Evolutionary conservation across 202 grass and related monocot species (phyloP), one percentile per base, ranked within the genome.

Genomic region (Setaria viridis): DNA sequence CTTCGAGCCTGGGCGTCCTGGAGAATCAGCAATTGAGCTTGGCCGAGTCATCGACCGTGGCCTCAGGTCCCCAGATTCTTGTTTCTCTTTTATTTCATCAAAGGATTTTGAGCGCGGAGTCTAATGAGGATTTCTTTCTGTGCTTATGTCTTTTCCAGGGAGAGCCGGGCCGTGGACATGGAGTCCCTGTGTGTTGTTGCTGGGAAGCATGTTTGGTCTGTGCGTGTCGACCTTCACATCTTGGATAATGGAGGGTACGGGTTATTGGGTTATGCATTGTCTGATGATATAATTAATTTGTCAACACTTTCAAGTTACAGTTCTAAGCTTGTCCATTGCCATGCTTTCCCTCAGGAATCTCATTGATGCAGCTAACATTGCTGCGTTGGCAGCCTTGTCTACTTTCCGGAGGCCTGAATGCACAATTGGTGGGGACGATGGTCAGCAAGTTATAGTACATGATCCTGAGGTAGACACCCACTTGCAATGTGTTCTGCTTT

Each of bases 211-310:
- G 97, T 99, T 56, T 96, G 97, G 97, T 88, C 97, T 0, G 75
- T 96, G 35, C 93, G 93, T 37, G 91, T 99, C 0, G 97, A 99
- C 59, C 91, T 99, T 89, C 97, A 99, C 65, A 99, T 99, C 80
- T 87, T 99, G 84, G 97, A 99, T 80, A 99, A 99, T 41, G 97
- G 97, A 86, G 97, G 97, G 97, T 95, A 95, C 56, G 88, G 0
- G 14, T 37, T 67, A 65, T 92, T 60, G 82, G 1, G 34, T 41
- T 67, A 70, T 73, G 57, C 11, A 46, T 84, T 76, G 9, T 50
- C 1, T 39, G 12, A 7, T 41, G 30, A 87, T 81, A n/a, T 77
- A 74, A 76, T 70, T 70, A 49, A 63, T 34, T 37, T 49, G 37
- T 25, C 2, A 7, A 48, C 9, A 29, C 19, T 55, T 80, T 10